These are phyloP conservation scores for Aureobasidium sp. DNA, from an alignment of 2,329 filamentous ascomycete species.

Conservation along the genomic window DNA sequence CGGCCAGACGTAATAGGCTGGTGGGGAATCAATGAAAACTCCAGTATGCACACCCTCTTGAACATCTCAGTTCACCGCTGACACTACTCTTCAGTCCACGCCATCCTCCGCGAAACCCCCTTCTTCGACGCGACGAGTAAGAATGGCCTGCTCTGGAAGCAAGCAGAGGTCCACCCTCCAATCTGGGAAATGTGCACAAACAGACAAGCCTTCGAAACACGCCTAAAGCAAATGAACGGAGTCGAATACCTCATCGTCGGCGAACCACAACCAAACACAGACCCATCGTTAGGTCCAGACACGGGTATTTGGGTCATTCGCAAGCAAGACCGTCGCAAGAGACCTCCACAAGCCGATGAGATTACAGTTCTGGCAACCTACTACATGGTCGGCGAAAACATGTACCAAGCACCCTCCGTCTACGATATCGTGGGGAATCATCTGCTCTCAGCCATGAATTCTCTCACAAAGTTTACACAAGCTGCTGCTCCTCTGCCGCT, in stretches of 20 bases:
- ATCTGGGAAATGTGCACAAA: conserved; percentile 58
- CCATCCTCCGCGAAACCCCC: conserved; percentile 69
- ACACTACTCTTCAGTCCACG: conserved; percentile 46
- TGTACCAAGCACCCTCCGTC: conserved; percentile 69
- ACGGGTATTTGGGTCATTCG: conserved; percentile 67
- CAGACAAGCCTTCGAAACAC: conserved; percentile 62
- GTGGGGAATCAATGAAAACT: conserved; percentile 24
- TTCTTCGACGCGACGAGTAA: conserved; percentile 70
- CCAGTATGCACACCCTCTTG: conserved; percentile 4
- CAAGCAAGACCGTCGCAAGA: conserved; percentile 57
- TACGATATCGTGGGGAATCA: conserved; percentile 59
- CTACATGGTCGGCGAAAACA: conserved; percentile 65
- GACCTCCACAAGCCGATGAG: conserved; percentile 49
- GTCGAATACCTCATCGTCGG: conserved; percentile 66
- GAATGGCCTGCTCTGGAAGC: conserved; percentile 62
- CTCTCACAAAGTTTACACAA: conserved; percentile 61
- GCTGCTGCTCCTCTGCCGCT: conserved; percentile 58
- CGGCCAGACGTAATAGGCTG: conserved; percentile 22
- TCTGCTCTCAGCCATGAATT: conserved; percentile 62
- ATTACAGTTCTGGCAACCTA: conserved; percentile 63
- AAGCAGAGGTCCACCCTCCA: conserved; percentile 55
- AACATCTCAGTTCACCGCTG: neutral
- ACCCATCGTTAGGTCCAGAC: conserved; percentile 33
- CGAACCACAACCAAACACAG: conserved; percentile 56
- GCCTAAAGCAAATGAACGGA: conserved; percentile 60